Conservation (phyloP, 495 filamentous ascomycete species). For the Penicillium atrosanguineum region DNA sequence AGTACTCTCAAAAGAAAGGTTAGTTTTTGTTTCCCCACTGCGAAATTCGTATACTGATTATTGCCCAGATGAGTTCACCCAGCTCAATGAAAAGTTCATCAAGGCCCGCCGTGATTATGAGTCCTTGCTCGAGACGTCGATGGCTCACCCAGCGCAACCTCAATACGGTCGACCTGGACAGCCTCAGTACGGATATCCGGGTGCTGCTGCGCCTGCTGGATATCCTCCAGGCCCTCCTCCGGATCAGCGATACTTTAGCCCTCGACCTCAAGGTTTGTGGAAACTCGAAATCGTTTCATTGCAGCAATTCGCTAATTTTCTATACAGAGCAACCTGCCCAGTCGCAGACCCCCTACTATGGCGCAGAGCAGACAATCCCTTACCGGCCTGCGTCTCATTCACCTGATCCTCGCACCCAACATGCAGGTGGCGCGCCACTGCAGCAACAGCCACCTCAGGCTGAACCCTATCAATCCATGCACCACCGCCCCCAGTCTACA, state of each 20-base stretch:
- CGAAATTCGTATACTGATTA: constrained; percentile 17
- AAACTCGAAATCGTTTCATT: neutral
- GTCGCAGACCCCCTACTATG: constrained; percentile 33
- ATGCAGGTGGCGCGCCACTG: constrained; percentile 29
- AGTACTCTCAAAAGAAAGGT: constrained; percentile 99
- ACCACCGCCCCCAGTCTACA: constrained; percentile 66
- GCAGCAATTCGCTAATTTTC: neutral
- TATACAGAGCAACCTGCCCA: constrained; percentile 31
- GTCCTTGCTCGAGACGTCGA: constrained; percentile 88
- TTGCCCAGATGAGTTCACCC: constrained; percentile 85
- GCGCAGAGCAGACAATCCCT: constrained; percentile 33
- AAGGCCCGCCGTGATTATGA: constrained; percentile 97
- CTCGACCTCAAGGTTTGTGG: constrained; percentile 51
- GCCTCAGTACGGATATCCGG: constrained; percentile 62
- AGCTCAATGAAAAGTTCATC: constrained; percentile 98
- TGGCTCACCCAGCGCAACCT: constrained; percentile 80
- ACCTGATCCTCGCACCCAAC: constrained; percentile 44
- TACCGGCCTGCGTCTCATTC: constrained; percentile 42
- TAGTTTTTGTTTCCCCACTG: constrained; percentile 10
- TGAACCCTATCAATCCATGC: constrained; percentile 40
- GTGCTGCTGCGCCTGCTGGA: constrained; percentile 42
- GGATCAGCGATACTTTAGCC: constrained; percentile 71
- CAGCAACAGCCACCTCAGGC: constrained; percentile 36
- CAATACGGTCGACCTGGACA: constrained; percentile 67
- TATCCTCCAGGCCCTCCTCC: constrained; percentile 50